Base-by-base conservation (phyloP, 306 rosid genomes). In the Pachyrhizus erosus region DNA sequence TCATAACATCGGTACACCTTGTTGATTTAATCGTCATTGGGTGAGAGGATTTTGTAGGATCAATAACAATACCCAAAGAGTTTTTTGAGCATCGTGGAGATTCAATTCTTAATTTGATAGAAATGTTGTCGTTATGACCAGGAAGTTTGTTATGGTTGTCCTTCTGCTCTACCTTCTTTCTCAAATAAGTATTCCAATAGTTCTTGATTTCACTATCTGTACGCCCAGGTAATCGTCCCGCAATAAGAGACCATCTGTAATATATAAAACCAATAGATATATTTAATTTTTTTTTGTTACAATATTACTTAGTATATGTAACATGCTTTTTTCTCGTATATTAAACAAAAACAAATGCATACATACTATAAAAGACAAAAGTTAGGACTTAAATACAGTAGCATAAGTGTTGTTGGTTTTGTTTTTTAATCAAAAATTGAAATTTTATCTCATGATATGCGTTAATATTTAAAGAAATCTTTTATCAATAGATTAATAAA, bases 161-260 rank as follows among this genome's bases (percentile, higher is more conserved):
- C 10, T 70, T 24, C 7, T 67, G 18, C 54, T 24, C 76, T 7
- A 71, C 9, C 39, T 71, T 70, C 33, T 70, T 70, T 43, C 75
- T 70, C 75, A 70, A 70, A 45, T 45, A 6, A 70, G 58, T 45
- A 46, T 71, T 71, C 76, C 76, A 71, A 71, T 71, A 71, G 26
- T 71, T 71, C 15, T 71, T 71, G 11, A 68, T 68, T 13, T 68
- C 74, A 10, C 40, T 68, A 17, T 68, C 74, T 5, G 74, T 68
- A 1, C 76, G 58, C 12, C 76, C 76, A 3, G 76, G 76, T 48
- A 71, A 13, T 26, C 76, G 23, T 10, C 60, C 60, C 24, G 76
- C 76, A 15, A 71, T 71, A 18, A 71, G 76, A 7, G 76, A 45
- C 76, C 76, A 71, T 46, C 76, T 71, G 40, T 10, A 3, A 29